Evolutionary conservation across 495 filamentous ascomycete species (phyloP).

Genomic region (Penicillium lagena): DNA sequence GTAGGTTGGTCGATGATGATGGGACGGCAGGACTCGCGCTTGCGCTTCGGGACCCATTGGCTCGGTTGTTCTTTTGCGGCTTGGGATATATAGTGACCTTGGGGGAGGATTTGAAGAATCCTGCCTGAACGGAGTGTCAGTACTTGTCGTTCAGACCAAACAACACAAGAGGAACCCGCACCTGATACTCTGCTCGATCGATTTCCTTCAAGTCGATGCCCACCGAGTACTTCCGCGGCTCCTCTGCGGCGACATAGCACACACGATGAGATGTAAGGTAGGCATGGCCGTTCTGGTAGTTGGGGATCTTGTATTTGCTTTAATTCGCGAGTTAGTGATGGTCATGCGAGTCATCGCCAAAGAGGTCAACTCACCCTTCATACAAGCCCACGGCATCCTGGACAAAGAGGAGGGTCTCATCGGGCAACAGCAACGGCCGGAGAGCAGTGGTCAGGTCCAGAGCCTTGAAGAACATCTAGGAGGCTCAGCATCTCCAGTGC

Average conservation of each 20-base stretch:
- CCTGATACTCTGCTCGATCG: slow-evolving; percentile 86
- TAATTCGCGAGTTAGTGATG: too few species aligned
- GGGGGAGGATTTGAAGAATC: slow-evolving; percentile 90
- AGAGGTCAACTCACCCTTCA: slow-evolving; percentile 68
- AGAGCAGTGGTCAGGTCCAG: slow-evolving; percentile 93
- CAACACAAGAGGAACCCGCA: slow-evolving; percentile 26
- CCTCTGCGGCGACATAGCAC: slow-evolving; percentile 88
- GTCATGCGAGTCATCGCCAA: background rate
- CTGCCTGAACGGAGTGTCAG: slow-evolving; percentile 48
- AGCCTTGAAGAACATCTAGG: slow-evolving; percentile 92
- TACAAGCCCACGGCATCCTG: slow-evolving; percentile 96
- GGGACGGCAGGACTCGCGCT: slow-evolving; percentile 28
- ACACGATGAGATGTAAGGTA: slow-evolving; percentile 93
- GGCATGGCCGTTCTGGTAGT: slow-evolving; percentile 89
- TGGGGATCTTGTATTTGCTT: slow-evolving; percentile 92
- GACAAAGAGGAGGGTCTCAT: slow-evolving; percentile 88
- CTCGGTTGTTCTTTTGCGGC: slow-evolving; percentile 45
- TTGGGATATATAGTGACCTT: slow-evolving; percentile 90
- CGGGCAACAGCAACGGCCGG: slow-evolving; percentile 81
- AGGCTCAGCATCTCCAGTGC: background rate
- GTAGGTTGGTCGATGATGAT: slow-evolving; percentile 10
- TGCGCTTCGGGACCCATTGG: slow-evolving; percentile 25
- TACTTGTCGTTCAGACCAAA: too few species aligned
- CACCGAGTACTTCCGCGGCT: slow-evolving; percentile 79
- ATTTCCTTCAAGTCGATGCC: slow-evolving; percentile 86